phyloP scores from a whole-genome alignment of 495 filamentous ascomycete genomes.

The Penicillium robsamsonii region DNA sequence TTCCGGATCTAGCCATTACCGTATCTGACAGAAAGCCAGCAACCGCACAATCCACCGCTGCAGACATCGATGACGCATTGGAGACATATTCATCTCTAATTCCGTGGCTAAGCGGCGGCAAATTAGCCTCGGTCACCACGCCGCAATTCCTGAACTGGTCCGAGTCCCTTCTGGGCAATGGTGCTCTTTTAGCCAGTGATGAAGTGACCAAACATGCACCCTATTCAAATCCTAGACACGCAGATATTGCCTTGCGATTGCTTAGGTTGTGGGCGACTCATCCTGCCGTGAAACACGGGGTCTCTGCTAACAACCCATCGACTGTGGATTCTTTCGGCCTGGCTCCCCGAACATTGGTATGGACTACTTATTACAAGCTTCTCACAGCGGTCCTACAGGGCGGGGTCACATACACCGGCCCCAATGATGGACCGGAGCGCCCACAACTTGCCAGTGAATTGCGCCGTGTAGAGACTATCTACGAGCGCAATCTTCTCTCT shows the following conservation, averaged over 20 bases:
- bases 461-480: slow-evolving; percentile 68
- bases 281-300: slow-evolving; percentile 35
- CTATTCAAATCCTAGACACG: slow-evolving; percentile 25
- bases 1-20: background rate
- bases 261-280: slow-evolving; percentile 44
- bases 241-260: slow-evolving; percentile 37
- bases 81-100: slow-evolving; percentile 61
- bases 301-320: slow-evolving; percentile 47
- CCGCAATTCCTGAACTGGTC: slow-evolving; percentile 70
- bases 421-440: slow-evolving; percentile 42
- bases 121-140: slow-evolving; percentile 26
- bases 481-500: slow-evolving; percentile 67
- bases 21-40: slow-evolving; percentile 34
- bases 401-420: slow-evolving; percentile 33
- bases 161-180: slow-evolving; percentile 69
- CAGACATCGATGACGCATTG: slow-evolving; percentile 54
- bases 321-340: slow-evolving; percentile 19
- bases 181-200: slow-evolving; percentile 63
- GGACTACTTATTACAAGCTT: slow-evolving; percentile 76
- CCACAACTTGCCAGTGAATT: slow-evolving; percentile 69
- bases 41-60: slow-evolving; percentile 58
- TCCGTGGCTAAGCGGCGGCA: slow-evolving; percentile 52
- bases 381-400: slow-evolving; percentile 58
- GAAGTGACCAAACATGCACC: slow-evolving; percentile 43
- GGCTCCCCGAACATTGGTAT: slow-evolving; percentile 46